Evolutionary conservation across 2,329 filamentous ascomycete species (phyloP), one percentile per base, ranked within the genome.

Genomic region (Alternaria arbusti): DNA sequence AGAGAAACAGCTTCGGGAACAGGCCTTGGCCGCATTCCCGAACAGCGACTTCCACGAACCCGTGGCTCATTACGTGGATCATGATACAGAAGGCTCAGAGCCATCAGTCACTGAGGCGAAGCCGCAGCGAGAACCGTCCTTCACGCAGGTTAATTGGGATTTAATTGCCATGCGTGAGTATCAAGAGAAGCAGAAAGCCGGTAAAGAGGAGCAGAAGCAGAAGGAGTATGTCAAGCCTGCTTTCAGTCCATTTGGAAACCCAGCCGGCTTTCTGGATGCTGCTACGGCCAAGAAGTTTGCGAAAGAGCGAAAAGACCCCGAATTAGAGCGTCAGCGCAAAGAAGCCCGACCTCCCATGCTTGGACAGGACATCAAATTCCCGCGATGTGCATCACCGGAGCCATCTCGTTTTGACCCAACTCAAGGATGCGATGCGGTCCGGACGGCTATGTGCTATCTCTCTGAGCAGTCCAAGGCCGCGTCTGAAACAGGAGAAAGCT

Each of bases 321-420:
- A 84, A 61, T 68, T 88, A 43, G 82, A 85, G 64, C 83, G 84
- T 25, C 86, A 88, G 82, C 85, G 85, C 22, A 89, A 89, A 64
- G 83, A 84, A 46, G 86, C 86, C 25, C 86, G 85, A 45, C 95
- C 95, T 44, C 95, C 95, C 10, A 96, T 98, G 94, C 87, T 97
- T 11, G 95, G 95, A 59, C 83, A 85, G 61, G 91, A 97, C 69
- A 86, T 98, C 58, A 84, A 86, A 25, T 97, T 97, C 77, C 92
- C 93, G 32, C 88, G 87, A 76, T 97, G 93, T 76, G 85, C 87
- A 10, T 97, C 94, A 25, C 95, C 95, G 6, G 90, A 95, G 78
- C 88, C 90, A 58, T 96, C 94, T 15, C 90, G 93, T 73, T 91
- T 96, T 73, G 93, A 97, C 75, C 89, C 91, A 1, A 90, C 92